These are phyloP conservation scores for Cercospora sojina DNA, from an alignment of 2,329 filamentous ascomycete species.

Conservation along the genomic window DNA sequence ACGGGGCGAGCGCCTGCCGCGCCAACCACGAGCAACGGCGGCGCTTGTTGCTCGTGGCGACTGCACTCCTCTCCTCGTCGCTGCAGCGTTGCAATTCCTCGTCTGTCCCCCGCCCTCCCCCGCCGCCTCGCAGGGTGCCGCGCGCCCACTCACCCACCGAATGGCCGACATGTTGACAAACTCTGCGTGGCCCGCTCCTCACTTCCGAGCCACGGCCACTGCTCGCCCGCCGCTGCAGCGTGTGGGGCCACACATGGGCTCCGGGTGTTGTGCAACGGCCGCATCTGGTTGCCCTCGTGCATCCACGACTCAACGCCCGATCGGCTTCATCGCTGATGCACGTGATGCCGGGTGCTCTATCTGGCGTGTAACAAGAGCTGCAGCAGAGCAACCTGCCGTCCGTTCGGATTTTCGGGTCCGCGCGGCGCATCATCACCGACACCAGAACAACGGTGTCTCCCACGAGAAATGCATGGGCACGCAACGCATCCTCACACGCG, in stretches of 20 bases:
- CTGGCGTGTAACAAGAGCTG: not conserved
- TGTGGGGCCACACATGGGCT: not conserved
- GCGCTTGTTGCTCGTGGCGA: not conserved
- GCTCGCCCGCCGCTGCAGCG: not conserved
- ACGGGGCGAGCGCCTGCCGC: not conserved
- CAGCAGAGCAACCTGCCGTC: not conserved
- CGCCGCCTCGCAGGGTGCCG: not conserved
- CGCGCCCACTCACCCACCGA: not conserved
- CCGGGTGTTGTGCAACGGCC: conserved; percentile 8
- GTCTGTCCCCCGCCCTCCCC: not conserved
- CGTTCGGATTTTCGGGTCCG: not conserved
- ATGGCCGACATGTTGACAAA: not conserved
- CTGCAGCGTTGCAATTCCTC: not conserved
- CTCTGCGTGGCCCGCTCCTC: not conserved
- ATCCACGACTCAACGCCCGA: not conserved
- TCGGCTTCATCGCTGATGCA: not conserved
- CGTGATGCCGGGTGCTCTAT: not conserved
- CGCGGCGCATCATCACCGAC: not conserved
- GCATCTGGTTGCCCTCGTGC: conserved; percentile 1
- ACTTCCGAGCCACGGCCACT: conserved; percentile 1
- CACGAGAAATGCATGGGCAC: not conserved
- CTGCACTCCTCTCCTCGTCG: not conserved
- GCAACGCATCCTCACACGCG: not conserved
- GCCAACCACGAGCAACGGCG: not conserved
- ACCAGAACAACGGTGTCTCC: not conserved